phyloP scores from a whole-genome alignment of 2,329 filamentous ascomycete genomes.

The Alternaria longipes region DNA sequence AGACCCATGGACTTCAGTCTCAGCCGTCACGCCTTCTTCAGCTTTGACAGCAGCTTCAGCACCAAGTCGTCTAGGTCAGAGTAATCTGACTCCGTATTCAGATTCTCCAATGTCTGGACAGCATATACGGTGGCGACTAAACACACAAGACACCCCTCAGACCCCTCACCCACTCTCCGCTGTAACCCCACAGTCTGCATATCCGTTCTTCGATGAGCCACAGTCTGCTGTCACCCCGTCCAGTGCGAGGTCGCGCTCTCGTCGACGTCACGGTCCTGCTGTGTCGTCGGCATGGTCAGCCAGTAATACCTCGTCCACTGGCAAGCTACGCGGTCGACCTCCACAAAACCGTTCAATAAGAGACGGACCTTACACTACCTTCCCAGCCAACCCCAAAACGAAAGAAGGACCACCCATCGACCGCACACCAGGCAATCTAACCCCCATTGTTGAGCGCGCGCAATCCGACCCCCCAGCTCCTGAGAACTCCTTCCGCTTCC shows the following conservation, averaged over 20 bases:
- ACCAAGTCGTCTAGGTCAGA: slow-evolving; percentile 44
- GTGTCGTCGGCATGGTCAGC: slow-evolving; percentile 91
- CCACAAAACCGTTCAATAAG: slow-evolving; percentile 74
- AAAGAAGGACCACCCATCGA: slow-evolving; percentile 60
- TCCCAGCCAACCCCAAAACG: slow-evolving; percentile 67
- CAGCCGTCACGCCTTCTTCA: slow-evolving; percentile 51
- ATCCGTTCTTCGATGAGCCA: slow-evolving; percentile 67
- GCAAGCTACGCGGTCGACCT: slow-evolving; percentile 81
- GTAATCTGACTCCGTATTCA: slow-evolving; percentile 53
- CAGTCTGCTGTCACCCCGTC: slow-evolving; percentile 78
- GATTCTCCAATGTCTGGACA: slow-evolving; percentile 54
- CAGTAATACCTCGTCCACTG: slow-evolving; percentile 67
- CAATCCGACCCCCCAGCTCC: slow-evolving; percentile 50
- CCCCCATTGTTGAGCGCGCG: slow-evolving; percentile 56
- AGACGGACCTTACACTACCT: slow-evolving; percentile 74
- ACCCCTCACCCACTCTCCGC: slow-evolving; percentile 81
- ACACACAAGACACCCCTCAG: slow-evolving; percentile 69
- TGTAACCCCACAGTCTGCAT: slow-evolving; percentile 70
- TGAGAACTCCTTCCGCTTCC: slow-evolving; percentile 50
- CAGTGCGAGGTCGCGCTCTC: slow-evolving; percentile 58
- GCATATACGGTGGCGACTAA: slow-evolving; percentile 60
- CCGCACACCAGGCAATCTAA: slow-evolving; percentile 53
- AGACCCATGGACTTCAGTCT: slow-evolving; percentile 58
- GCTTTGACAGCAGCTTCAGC: slow-evolving; percentile 48
- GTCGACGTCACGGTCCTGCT: slow-evolving; percentile 79